A percentile compares a stretch with the other conserved stretches of the same genome.
These are phyloP conservation scores for Otatea glauca DNA, from an alignment of 176 grass and related monocot genomes.

Conservation along the genomic window DNA sequence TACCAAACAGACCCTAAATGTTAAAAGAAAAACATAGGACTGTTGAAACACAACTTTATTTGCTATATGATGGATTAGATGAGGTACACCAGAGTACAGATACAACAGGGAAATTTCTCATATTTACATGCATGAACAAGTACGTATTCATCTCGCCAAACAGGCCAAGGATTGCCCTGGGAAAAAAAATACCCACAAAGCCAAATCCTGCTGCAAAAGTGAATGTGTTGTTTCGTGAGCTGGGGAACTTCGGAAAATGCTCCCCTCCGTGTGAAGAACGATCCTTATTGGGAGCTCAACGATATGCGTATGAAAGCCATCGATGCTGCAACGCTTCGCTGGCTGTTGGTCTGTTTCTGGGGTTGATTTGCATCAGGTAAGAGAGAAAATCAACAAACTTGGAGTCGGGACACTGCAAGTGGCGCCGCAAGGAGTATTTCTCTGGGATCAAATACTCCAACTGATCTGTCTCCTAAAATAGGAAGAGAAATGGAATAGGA, in stretches of 20 bases:
- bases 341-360: slow-evolving; percentile 73
- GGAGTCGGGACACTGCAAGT: slow-evolving; percentile 67
- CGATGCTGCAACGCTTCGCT: slow-evolving; percentile 77
- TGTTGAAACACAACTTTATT: slow-evolving; percentile 23
- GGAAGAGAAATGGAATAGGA: slow-evolving; percentile 32
- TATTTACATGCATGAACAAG: slow-evolving; percentile 63
- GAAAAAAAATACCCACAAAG: neutral
- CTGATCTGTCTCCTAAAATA: slow-evolving; percentile 71
- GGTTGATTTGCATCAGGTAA: slow-evolving; percentile 90
- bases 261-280: neutral
- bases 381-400: slow-evolving; percentile 88
- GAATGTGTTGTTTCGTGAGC: slow-evolving; percentile 6
- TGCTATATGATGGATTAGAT: slow-evolving; percentile 35
- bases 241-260: slow-evolving; percentile 27
- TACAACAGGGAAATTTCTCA: slow-evolving; percentile 7
- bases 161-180: slow-evolving; percentile 31
- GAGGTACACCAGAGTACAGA: slow-evolving; percentile 41
- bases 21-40: too few relatives aligned
- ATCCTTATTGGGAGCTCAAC: slow-evolving; percentile 40
- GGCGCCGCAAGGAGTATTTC: slow-evolving; percentile 72
- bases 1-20: too few relatives aligned
- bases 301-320: slow-evolving; percentile 79
- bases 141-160: slow-evolving; percentile 44
- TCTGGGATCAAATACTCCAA: slow-evolving; percentile 88
- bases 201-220: slow-evolving; percentile 30